Base-by-base conservation (phyloP, 192 early-diverging fungal genomes). In the Dissophora ornata region DNA sequence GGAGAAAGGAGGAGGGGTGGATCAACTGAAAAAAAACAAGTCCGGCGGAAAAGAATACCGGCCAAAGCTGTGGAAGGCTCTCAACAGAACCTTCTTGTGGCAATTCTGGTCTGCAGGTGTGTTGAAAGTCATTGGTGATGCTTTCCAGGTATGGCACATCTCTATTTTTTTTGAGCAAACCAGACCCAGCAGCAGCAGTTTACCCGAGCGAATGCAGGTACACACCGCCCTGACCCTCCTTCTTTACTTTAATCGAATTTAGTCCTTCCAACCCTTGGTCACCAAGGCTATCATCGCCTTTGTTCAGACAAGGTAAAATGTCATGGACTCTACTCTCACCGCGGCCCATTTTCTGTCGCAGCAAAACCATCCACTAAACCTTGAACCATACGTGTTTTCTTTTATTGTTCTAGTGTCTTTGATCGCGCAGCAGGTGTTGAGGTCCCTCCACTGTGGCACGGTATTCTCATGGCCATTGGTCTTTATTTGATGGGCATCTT, bases 81-180 rank as follows among this genome's bases (percentile, higher is more conserved):
- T 86, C 16, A 82, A 80, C 25, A 61, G 44, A 32, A 74, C 68
- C 16, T 84, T 82, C 38, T 50, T 81, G 1, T 45, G 48, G 30
- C 67, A 67, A 32, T 82, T 86, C 69, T 84, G 77, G 78, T 57
- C 61, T 15, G 71, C 69, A 1, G 84, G 75, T 51, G 9, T 70
- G 22, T 61, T 57, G 25, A 62, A 79, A 51, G 62, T 83, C 24
- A 30, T 70, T 28, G 67, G 69, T n/a, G 79, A 83, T 73, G 46
- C 33, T 2, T 58, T 83, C 10, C 69, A 74, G 63, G 75, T 83
- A 40, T 34, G 30, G 25, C 36, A 6, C 6, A 2, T 5, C 45
- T 9, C 18, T 50, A 3, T 49, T 12, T 47, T 16, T 32, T n/a
- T n/a, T 47, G 28, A 38, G 36, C 13, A 6, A 9, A 13, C 36